Percentiles rank a stretch among this genome's conserved stretches.
Evolutionary conservation across 192 early-diverging fungal genomes (phyloP).

Genomic region (Ramicandelaber brevisporus): DNA sequence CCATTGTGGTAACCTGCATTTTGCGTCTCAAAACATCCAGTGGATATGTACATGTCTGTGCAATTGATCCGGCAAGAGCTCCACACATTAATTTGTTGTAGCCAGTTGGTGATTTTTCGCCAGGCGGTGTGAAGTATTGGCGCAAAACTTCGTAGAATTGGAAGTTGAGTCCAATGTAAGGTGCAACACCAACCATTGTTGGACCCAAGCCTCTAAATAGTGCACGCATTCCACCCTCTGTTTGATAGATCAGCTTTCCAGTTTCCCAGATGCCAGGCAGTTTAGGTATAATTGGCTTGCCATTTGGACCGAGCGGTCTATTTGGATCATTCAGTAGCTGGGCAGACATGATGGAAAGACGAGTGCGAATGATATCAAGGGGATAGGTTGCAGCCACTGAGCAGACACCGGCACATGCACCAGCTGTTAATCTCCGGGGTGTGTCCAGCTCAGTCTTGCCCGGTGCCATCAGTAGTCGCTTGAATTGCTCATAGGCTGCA

Average conservation of each 20-base stretch:
- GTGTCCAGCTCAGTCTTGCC: conserved; percentile 44
- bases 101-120: conserved; percentile 27
- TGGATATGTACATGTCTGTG: conserved; percentile 61
- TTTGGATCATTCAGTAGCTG: conserved; percentile 15
- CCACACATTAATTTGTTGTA: conserved; percentile 38
- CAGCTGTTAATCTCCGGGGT: conserved; percentile 34
- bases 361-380: conserved; percentile 51
- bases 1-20: conserved; percentile 58
- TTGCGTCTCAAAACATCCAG: conserved; percentile 50
- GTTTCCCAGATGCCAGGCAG: conserved; percentile 45
- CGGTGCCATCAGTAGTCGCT: conserved; percentile 36
- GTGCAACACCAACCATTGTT: conserved; percentile 46
- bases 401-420: conserved; percentile 45
- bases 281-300: conserved; percentile 22
- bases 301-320: conserved; percentile 14
- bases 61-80: conserved; percentile 50
- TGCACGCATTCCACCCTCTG: conserved; percentile 44
- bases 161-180: conserved; percentile 62
- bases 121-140: conserved; percentile 31
- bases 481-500: conserved; percentile 58
- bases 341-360: conserved; percentile 47
- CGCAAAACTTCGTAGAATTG: conserved; percentile 56
- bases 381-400: conserved; percentile 60
- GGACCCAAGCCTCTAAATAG: conserved; percentile 48
- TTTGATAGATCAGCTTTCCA: conserved; percentile 30